Evolutionary conservation across 768 basidiomycete genomes (phyloP).

Genomic region (Lepiota venenata): DNA sequence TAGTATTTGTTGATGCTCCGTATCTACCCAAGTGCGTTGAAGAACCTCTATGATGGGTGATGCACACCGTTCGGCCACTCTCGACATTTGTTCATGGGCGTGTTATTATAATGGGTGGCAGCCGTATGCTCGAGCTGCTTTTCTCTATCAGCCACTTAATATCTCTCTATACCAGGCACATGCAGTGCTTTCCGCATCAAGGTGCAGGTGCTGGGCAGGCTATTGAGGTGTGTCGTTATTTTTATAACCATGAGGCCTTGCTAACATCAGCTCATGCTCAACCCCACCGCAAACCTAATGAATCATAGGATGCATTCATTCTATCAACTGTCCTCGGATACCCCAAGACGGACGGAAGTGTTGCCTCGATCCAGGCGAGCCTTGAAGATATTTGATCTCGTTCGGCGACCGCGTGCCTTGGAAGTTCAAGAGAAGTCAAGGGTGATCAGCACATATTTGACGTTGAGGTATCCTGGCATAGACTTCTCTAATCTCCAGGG

Average conservation of each 20-base stretch:
- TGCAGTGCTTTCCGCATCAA: slow-evolving; percentile 34
- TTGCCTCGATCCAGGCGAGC: slow-evolving; percentile 29
- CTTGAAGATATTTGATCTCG: slow-evolving; percentile 43
- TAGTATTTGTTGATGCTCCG: not conserved
- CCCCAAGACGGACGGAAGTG: slow-evolving; percentile 33
- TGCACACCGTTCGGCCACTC: slow-evolving; percentile 54
- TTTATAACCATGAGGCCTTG: not conserved
- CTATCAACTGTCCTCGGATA: slow-evolving; percentile 45
- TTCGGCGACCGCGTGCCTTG: slow-evolving; percentile 44
- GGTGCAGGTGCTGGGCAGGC: slow-evolving; percentile 29
- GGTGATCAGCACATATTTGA: slow-evolving; percentile 39
- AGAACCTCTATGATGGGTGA: slow-evolving; percentile 55
- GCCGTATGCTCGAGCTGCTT: slow-evolving; percentile 31
- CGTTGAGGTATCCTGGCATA: slow-evolving; percentile 28
- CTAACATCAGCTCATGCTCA: not conserved
- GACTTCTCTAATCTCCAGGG: slow-evolving; percentile 26
- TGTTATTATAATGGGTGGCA: slow-evolving; percentile 46
- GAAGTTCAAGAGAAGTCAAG: slow-evolving; percentile 35
- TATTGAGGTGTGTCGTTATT: slow-evolving; percentile 21
- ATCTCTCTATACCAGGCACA: slow-evolving; percentile 35
- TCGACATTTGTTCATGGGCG: slow-evolving; percentile 45
- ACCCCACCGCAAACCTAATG: too few relatives aligned
- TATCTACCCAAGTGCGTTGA: slow-evolving; percentile 44
- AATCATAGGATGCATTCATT: slow-evolving; percentile 46
- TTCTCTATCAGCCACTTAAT: not conserved